Evolutionary conservation across 116 monocot species (phyloP), one percentile per base, ranked within the genome.

Genomic region (Posidonia oceanica): DNA sequence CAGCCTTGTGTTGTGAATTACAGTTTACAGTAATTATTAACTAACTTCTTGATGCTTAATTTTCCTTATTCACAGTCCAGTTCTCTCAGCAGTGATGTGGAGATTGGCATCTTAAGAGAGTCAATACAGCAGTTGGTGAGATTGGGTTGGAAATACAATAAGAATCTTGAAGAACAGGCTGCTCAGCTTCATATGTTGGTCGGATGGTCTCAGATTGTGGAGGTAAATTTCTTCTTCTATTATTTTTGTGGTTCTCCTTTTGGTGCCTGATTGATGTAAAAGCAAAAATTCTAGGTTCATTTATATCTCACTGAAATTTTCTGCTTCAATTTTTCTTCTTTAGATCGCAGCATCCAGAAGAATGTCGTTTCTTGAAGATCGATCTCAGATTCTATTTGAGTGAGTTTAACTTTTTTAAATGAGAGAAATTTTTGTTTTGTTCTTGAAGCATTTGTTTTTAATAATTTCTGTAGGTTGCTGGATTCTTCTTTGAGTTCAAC

Each of bases 171-270:
- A 89, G 97, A 97, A 72, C 89, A 97, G 69, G 89, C 89, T 52
- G 89, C 97, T 36, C 97, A 97, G 61, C 85, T 89, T 75, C 97
- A 97, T 84, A 87, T 97, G 92, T 74, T 97, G 69, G 83, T 87
- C 55, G 89, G 82, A 12, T 97, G 97, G 97, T 87, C 92, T 71
- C 92, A 97, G 66, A 65, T 97, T 80, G 85, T 87, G 37, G 89
- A 97, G 85, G 97, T 89, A 40, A 53, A 14, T 63, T 62, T 42
- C n/a, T 65, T 42, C 42, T 18, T 41, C 44, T 42, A 15, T 40
- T 20, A 17, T 16, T 65, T 16, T n/a, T 40, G 17, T 65, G n/a
- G 16, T 65, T 57, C 39, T n/a, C 37, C 41, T 67, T 5, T 65
- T 40, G 22, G 22, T 29, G 21, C 21, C 36, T 14, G 21, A 23